Evolutionary conservation across 2,329 filamentous ascomycete species (phyloP).

Genomic region (Fusarium musae): DNA sequence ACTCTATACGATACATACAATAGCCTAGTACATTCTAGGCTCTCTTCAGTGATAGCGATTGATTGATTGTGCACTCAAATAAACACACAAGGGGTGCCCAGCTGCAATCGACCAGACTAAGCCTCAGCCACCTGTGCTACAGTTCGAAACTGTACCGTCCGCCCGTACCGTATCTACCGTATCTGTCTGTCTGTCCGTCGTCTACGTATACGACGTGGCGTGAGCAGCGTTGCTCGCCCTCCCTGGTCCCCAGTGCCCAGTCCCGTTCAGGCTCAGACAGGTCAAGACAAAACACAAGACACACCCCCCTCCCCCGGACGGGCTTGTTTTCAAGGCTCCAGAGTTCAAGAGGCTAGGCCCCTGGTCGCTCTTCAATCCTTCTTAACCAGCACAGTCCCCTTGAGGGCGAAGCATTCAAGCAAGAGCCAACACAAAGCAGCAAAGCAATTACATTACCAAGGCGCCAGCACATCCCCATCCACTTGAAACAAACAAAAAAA

Average conservation of each 20-base stretch:
- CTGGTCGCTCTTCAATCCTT: slow-evolving; percentile 27
- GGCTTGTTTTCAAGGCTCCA: slow-evolving; percentile 35
- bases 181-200: not conserved
- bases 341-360: slow-evolving; percentile 30
- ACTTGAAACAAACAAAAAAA: slow-evolving; percentile 26
- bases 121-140: slow-evolving; percentile 41
- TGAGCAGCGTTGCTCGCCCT: not conserved
- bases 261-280: slow-evolving; percentile 1
- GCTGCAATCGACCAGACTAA: slow-evolving; percentile 40
- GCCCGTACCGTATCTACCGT: not conserved
- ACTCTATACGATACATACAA: not conserved
- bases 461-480: slow-evolving; percentile 35
- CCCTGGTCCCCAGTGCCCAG: slow-evolving; percentile 3
- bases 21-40: slow-evolving; percentile 9
- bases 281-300: not conserved
- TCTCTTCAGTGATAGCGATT: not conserved
- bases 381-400: slow-evolving; percentile 31
- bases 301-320: slow-evolving; percentile 25
- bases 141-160: slow-evolving; percentile 6
- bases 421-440: slow-evolving; percentile 7
- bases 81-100: not conserved
- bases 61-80: not conserved
- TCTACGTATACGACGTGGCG: not conserved
- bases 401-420: slow-evolving; percentile 24
- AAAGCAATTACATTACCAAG: slow-evolving; percentile 17